Evolutionary conservation across 1,284 basidiomycete species (phyloP), one percentile per base, ranked within the genome.

Genomic region (Marasmius fiardii): DNA sequence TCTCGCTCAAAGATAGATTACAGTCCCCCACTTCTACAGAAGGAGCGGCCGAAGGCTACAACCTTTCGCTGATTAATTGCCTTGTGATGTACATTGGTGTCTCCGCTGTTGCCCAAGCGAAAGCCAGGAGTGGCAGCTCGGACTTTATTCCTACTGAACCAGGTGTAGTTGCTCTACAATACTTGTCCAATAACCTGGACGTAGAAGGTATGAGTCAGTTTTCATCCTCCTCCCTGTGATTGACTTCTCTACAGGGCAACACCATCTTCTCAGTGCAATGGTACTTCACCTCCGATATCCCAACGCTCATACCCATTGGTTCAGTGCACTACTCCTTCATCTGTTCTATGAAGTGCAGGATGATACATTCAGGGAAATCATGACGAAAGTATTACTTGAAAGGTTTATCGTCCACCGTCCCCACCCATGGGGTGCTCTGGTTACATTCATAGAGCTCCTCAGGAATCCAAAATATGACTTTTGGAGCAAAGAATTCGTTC

Each of bases 221-320:
- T 28, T 23, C 20, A 48, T 3, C 20, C 43, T 50, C 52, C 3
- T 12, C 18, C 45, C 3, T 12, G 26, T 10, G 41, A 26, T 26
- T 20, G 5, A 21, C 35, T 24, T 39, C 51, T 57, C 47, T 67
- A 28, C 58, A 94, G 93, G 92, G 63, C 92, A 97, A 82, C 93
- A 97, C 74, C 88, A 98, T 70, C 78, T 99, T 61, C 77, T 98
- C 61, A 93, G 88, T 61, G 88, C 94, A 18, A 89, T 95, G 66
- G 89, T 94, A 35, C 85, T 97, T 66, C 96, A 99, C 71, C 79
- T 99, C 59, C 92, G 97, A 65, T 95, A 93, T 79, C 93, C 94
- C 33, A 95, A 94, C 65, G 92, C 93, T n/a, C 94, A 96, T 74
- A 98, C 94, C 52, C 88, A 92, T 70, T 98, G 94, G 93, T 98